These are phyloP conservation scores for Neopestalotiopsis sp. DNA, from an alignment of 2,329 filamentous ascomycete species.

Conservation along the genomic window DNA sequence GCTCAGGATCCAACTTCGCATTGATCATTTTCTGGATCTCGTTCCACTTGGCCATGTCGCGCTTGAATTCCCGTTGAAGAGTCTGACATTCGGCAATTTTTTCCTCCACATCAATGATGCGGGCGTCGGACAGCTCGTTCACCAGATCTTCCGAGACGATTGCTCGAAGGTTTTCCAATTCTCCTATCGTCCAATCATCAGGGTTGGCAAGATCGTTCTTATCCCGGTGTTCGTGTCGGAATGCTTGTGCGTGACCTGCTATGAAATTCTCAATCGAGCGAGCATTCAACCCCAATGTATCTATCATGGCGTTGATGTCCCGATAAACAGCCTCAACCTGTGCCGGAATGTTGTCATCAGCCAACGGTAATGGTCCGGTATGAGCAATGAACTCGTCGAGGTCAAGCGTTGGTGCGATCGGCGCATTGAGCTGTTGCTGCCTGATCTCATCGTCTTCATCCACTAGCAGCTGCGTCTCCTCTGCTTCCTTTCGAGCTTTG, in stretches of 20 bases:
- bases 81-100: constrained; percentile 74
- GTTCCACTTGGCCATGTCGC: constrained; percentile 76
- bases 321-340: constrained; percentile 74
- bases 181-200: constrained; percentile 76
- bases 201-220: constrained; percentile 72
- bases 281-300: constrained; percentile 85
- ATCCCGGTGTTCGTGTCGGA: constrained; percentile 59
- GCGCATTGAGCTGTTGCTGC: constrained; percentile 65
- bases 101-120: constrained; percentile 70
- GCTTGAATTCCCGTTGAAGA: constrained; percentile 72
- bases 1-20: constrained; percentile 70
- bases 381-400: constrained; percentile 73
- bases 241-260: constrained; percentile 65
- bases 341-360: constrained; percentile 62
- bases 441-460: constrained; percentile 75
- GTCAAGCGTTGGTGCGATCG: constrained; percentile 64
- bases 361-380: constrained; percentile 57
- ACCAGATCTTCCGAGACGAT: constrained; percentile 70
- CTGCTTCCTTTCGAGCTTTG: constrained; percentile 61
- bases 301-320: constrained; percentile 92
- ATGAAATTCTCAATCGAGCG: constrained; percentile 70
- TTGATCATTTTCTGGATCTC: constrained; percentile 80
- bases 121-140: constrained; percentile 68
- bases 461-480: constrained; percentile 61
- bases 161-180: constrained; percentile 72